These are phyloP conservation scores for Saccharomyces hybrid DNA, from an alignment of 1,139 yeast species.

Conservation along the genomic window DNA sequence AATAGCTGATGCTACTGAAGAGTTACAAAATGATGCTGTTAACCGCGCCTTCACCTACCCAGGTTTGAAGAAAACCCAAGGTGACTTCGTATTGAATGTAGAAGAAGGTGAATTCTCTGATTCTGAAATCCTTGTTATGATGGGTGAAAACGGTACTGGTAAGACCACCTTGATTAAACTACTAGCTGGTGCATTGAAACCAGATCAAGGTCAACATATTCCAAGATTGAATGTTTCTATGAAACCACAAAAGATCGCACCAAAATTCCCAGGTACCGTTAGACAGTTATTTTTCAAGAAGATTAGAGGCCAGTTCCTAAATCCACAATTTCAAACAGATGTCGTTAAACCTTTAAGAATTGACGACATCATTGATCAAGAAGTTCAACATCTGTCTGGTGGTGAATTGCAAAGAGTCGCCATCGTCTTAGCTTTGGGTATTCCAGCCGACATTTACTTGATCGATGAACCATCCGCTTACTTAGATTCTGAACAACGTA, in stretches of 20 bases:
- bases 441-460: constrained; percentile 89
- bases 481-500: constrained; percentile 98
- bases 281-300: constrained; percentile 95
- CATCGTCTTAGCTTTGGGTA: constrained; percentile 86
- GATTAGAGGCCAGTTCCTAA: constrained; percentile 86
- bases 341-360: constrained; percentile 91
- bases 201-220: constrained; percentile 70
- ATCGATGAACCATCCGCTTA: constrained; percentile 98
- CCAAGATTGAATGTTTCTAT: constrained; percentile 88
- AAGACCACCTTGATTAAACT: constrained; percentile 94
- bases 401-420: constrained; percentile 99
- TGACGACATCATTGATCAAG: constrained; percentile 92
- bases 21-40: constrained; percentile 66
- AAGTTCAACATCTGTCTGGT: constrained; percentile 94
- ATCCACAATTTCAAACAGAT: constrained; percentile 97
- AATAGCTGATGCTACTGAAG: constrained; percentile 85
- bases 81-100: constrained; percentile 80
- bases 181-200: constrained; percentile 84
- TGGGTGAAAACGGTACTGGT: constrained; percentile 99
- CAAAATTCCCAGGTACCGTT: constrained; percentile 96
- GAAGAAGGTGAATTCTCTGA: constrained; percentile 88
- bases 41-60: constrained; percentile 67
- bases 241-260: constrained; percentile 99
- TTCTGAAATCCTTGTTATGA: constrained; percentile 95
- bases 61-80: constrained; percentile 80